These are phyloP conservation scores for Beauveria bassiana DNA, from an alignment of 2,329 filamentous ascomycete genomes.

Conservation along the genomic window DNA sequence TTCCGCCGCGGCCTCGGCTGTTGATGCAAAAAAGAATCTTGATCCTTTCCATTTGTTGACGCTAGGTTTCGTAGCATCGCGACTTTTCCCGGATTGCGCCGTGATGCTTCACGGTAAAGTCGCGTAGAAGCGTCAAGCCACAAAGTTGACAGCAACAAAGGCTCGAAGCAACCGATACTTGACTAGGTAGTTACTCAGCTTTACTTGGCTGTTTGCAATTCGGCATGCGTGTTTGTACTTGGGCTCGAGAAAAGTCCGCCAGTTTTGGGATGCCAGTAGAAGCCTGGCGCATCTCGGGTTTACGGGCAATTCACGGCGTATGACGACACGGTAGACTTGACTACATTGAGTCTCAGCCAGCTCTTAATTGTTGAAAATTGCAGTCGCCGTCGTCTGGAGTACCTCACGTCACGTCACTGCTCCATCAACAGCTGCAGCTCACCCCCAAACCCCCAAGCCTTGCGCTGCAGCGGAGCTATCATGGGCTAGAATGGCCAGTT, in stretches of 20 bases:
- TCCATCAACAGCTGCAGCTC: background rate
- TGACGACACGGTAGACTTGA: background rate
- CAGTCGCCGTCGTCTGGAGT: background rate
- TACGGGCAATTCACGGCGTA: background rate
- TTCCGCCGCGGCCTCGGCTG: background rate
- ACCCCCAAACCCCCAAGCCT: background rate
- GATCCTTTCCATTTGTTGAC: background rate
- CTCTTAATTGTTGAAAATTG: background rate
- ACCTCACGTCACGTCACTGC: background rate
- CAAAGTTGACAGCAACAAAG: background rate
- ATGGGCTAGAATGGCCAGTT: background rate
- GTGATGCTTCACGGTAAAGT: background rate
- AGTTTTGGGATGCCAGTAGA: background rate
- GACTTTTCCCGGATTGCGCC: background rate
- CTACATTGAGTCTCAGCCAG: background rate
- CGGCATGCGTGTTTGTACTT: background rate
- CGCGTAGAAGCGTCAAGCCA: background rate
- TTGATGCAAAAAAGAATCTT: background rate
- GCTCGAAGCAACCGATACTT: background rate
- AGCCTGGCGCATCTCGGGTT: background rate
- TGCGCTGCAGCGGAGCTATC: background rate
- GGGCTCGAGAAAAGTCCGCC: background rate
- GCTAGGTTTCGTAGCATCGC: background rate
- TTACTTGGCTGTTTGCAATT: background rate
- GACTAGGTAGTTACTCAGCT: background rate